Base-by-base conservation (phyloP, 495 filamentous ascomycete genomes). In the Hypoxylon crocopeplum region DNA sequence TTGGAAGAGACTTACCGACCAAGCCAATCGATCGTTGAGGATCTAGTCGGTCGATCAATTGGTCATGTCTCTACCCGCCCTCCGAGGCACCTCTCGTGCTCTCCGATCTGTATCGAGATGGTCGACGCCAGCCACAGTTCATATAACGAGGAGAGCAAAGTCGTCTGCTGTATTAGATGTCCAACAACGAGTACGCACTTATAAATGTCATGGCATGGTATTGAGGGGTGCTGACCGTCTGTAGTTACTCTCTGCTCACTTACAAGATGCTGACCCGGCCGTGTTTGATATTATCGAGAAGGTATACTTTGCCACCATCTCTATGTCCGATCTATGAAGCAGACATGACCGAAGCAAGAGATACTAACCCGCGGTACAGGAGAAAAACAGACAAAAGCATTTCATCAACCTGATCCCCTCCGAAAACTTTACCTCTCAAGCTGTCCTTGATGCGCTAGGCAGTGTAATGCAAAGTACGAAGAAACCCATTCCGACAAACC, bases 321-420 rank as follows among this genome's bases (percentile, higher is more conserved):
- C 41, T 12, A 37, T 8, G 16, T 13, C 30, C 21, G 17, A 27
- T 37, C 24, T 44, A 37, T 39, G 34, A 10, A 38, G 34, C 2
- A 19, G n/a, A 10, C 34, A 5, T 17, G 5, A 13, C 13, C 13
- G n/a, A 17, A 19, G 34, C 34, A 11, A n/a, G 5, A 34, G 24
- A 59, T 38, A 24, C 51, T 66, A 17, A 70, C 46, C 13, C 7
- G 20, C 11, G 27, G 7, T 19, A 22, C 64, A 97, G 92, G 93
- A 98, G 79, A 97, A 97, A 85, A 80, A 81, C 55, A 84, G 94
- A 58, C 94, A 98, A 72, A 93, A 96, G 75, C 89, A 97, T 68
- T 98, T 97, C 72, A 93, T 98, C 75, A 98, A 98, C 77, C 85
- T 98, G 49, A 98, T 98, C 57, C 94, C 94, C 12, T 98, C 94